phyloP scores from a whole-genome alignment of 176 grass and related monocot species.

The Leersia perrieri region DNA sequence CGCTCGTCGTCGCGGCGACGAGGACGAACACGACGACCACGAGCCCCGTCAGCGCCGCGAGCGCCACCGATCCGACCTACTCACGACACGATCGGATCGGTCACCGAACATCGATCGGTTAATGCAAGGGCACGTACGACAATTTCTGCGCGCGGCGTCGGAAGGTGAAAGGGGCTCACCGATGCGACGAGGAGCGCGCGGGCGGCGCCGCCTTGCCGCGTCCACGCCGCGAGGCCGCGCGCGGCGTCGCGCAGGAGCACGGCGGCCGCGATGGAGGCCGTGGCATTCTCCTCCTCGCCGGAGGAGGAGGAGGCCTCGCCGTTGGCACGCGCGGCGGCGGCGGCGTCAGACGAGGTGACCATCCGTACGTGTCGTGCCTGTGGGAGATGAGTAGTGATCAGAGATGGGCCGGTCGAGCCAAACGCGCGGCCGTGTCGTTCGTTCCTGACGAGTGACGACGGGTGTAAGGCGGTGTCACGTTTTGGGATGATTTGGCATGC shows the following conservation, averaged over 20 bases:
- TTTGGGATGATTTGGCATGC: background rate
- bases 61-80: constrained; percentile 67
- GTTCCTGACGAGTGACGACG: too few relatives aligned
- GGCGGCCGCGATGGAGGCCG: background rate
- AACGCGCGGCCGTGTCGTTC: background rate
- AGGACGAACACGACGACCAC: constrained; percentile 53
- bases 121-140: too few relatives aligned
- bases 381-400: background rate
- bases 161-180: constrained; percentile 28
- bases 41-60: constrained; percentile 47
- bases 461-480: too few relatives aligned
- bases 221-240: constrained; percentile 53
- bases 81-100: background rate
- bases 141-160: too few relatives aligned
- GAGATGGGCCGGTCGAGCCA: constrained; percentile 13
- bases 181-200: constrained; percentile 56
- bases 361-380: too few relatives aligned
- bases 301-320: background rate
- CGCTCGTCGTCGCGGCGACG: constrained; percentile 43
- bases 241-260: constrained; percentile 39
- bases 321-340: constrained; percentile 12
- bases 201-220: constrained; percentile 43
- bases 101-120: too few relatives aligned
- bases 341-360: constrained; percentile 7
- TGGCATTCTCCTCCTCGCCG: background rate